Evolutionary conservation across 2,329 filamentous ascomycete species (phyloP).

Genomic region (Escovopsis weberi): DNA sequence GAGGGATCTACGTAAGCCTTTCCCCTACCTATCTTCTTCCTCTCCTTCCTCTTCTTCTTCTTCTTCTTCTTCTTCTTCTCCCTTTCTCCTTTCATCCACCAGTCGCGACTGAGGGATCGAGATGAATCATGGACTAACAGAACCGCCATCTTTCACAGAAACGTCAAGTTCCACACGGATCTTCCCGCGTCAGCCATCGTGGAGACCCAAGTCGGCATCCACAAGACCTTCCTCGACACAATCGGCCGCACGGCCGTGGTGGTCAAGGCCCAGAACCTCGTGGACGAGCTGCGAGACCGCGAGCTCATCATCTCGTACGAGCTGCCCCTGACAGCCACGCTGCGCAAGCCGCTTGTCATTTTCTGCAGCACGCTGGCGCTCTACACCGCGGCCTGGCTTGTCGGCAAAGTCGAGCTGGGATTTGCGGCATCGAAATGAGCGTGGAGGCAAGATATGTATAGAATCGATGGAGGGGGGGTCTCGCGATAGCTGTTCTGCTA

Average conservation of each 20-base stretch:
- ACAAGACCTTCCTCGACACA: constrained; percentile 90
- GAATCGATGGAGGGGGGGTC: too few relatives aligned
- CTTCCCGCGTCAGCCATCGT: constrained; percentile 51
- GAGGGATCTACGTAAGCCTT: constrained; percentile 69
- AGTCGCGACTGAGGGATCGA: neutral
- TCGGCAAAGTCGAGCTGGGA: constrained; percentile 69
- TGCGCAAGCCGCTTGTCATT: constrained; percentile 78
- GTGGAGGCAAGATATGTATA: constrained; percentile 6
- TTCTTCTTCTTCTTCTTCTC: neutral
- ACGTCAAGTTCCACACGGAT: constrained; percentile 62
- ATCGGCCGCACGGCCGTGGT: constrained; percentile 70
- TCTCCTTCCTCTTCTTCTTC: neutral
- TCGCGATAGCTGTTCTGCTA: too few relatives aligned
- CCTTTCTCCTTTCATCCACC: neutral
- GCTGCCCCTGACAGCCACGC: constrained; percentile 55
- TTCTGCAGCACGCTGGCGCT: constrained; percentile 59
- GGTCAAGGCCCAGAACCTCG: constrained; percentile 70
- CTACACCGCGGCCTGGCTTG: constrained; percentile 58
- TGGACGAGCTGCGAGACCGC: constrained; percentile 77
- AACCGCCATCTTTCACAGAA: constrained; percentile 36
- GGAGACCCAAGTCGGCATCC: constrained; percentile 42
- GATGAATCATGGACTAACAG: constrained; percentile 13
- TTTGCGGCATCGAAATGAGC: constrained; percentile 39
- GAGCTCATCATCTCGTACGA: constrained; percentile 82
- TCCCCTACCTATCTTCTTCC: neutral